phyloP scores from a whole-genome alignment of 192 early-diverging fungal species.

The Dissophora ornata region DNA sequence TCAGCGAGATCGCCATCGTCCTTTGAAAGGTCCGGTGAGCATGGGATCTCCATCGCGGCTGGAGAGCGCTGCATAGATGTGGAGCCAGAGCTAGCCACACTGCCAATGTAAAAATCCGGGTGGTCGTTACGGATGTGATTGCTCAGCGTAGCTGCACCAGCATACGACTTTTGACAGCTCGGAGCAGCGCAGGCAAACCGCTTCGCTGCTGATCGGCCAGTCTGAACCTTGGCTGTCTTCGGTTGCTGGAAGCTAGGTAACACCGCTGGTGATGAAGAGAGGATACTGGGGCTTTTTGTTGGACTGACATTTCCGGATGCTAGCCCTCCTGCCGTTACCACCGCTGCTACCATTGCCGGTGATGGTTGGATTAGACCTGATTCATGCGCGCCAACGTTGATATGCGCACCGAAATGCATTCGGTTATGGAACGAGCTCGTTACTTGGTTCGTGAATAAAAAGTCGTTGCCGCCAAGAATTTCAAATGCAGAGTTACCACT shows the following conservation, averaged over 20 bases:
- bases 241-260: background rate
- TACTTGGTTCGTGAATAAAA: constrained; percentile 4
- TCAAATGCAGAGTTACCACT: background rate
- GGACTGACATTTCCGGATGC: background rate
- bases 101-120: constrained; percentile 2
- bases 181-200: constrained; percentile 19
- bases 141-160: constrained; percentile 14
- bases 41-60: constrained; percentile 2
- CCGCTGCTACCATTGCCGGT: background rate
- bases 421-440: constrained; percentile 11
- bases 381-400: constrained; percentile 19
- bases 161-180: constrained; percentile 30
- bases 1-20: constrained; percentile 44
- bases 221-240: constrained; percentile 4
- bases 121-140: constrained; percentile 43
- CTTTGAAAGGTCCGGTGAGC: background rate
- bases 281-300: background rate
- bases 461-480: constrained; percentile 13
- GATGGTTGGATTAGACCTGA: constrained; percentile 3
- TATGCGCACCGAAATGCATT: constrained; percentile 24
- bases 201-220: constrained; percentile 11
- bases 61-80: background rate
- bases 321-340: background rate
- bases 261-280: background rate
- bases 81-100: background rate